These are phyloP conservation scores for Penicillium antarcticum DNA, from an alignment of 495 filamentous ascomycete species.

Conservation along the genomic window DNA sequence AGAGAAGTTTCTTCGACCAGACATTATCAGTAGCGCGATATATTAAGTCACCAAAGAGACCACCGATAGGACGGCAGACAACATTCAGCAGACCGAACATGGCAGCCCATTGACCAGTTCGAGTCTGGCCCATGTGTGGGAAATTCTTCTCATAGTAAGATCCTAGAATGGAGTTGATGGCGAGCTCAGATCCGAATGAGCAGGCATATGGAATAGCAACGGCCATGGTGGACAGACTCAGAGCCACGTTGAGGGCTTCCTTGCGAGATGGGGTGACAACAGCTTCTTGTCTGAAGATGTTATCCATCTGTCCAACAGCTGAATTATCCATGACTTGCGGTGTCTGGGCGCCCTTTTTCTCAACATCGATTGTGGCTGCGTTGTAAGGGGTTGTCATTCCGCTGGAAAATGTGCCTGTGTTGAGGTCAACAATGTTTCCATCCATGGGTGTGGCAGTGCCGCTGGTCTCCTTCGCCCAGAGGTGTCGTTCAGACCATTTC, in stretches of 20 bases:
- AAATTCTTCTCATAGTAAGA: slow-evolving; percentile 80
- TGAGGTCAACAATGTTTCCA: slow-evolving; percentile 55
- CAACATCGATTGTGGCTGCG: slow-evolving; percentile 35
- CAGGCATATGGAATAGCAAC: slow-evolving; percentile 74
- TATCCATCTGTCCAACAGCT: slow-evolving; percentile 51
- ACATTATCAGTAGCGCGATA: slow-evolving; percentile 60
- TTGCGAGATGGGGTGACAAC: slow-evolving; percentile 62
- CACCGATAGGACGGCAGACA: slow-evolving; percentile 69
- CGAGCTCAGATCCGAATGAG: slow-evolving; percentile 80
- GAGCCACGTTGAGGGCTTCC: slow-evolving; percentile 54
- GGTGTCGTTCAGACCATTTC: slow-evolving; percentile 72
- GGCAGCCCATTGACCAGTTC: slow-evolving; percentile 73
- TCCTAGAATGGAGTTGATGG: slow-evolving; percentile 80
- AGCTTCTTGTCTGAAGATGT: slow-evolving; percentile 51
- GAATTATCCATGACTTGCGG: slow-evolving; percentile 37
- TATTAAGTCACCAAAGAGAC: slow-evolving; percentile 67
- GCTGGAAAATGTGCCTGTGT: slow-evolving; percentile 33
- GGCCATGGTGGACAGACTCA: slow-evolving; percentile 65
- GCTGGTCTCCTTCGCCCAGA: slow-evolving; percentile 29
- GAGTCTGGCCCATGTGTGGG: slow-evolving; percentile 67
- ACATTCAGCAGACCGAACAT: slow-evolving; percentile 92
- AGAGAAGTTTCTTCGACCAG: slow-evolving; percentile 74
- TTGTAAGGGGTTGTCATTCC: slow-evolving; percentile 37
- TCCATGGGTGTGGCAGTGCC: slow-evolving; percentile 22
- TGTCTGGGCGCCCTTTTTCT: slow-evolving; percentile 37